These are phyloP conservation scores for Vitis hybrid DNA, from an alignment of 177 flowering plant species.

Conservation along the genomic window DNA sequence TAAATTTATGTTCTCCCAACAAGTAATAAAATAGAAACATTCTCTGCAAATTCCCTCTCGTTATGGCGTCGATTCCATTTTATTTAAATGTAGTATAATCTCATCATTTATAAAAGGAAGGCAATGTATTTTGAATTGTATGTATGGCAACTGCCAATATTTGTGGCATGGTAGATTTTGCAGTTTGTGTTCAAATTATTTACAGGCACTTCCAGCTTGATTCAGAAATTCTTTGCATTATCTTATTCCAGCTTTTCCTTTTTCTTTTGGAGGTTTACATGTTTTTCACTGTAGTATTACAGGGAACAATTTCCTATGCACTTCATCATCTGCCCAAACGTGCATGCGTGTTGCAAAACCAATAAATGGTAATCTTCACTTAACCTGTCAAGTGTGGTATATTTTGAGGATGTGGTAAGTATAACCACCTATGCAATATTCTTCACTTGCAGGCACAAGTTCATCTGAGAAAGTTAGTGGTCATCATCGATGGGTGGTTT, in stretches of 20 bases:
- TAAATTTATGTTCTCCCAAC: too few relatives aligned
- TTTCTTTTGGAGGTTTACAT: slow-evolving; percentile 11
- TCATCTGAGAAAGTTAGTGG: slow-evolving; percentile 26
- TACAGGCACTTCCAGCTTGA: too few relatives aligned
- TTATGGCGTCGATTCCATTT: too few relatives aligned
- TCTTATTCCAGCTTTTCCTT: background rate
- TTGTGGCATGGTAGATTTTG: too few relatives aligned
- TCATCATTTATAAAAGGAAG: too few relatives aligned
- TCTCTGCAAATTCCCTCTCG: too few relatives aligned
- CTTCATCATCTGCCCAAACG: slow-evolving; percentile 40
- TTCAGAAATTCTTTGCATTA: background rate
- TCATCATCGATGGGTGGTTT: slow-evolving; percentile 54
- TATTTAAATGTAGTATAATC: too few relatives aligned
- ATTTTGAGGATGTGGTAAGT: slow-evolving; percentile 1
- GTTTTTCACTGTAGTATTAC: slow-evolving; percentile 49
- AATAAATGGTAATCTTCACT: slow-evolving; percentile 45
- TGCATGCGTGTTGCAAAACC: slow-evolving; percentile 52
- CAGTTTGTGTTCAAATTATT: too few relatives aligned
- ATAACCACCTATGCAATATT: slow-evolving; percentile 1
- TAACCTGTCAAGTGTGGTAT: background rate
- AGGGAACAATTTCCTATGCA: slow-evolving; percentile 80
- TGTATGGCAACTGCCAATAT: too few relatives aligned
- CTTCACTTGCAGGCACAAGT: slow-evolving; percentile 45
- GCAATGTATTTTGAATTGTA: too few relatives aligned
- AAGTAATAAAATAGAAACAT: too few relatives aligned